phyloP scores from a whole-genome alignment of 768 basidiomycete species.

The Daedaleopsis nitida region DNA sequence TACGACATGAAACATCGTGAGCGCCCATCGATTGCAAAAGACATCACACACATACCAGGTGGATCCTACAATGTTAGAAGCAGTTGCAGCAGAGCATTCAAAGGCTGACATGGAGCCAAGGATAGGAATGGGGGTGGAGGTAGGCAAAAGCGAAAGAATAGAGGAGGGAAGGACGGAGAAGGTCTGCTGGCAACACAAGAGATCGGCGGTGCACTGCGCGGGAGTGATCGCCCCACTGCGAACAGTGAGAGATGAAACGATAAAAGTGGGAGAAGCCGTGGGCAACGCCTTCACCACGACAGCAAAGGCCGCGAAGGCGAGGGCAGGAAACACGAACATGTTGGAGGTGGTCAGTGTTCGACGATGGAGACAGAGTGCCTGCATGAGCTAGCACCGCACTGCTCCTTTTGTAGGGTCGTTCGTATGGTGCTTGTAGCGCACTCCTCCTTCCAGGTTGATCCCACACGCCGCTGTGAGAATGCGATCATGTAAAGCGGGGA shows the following conservation, averaged over 20 bases:
- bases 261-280: not conserved
- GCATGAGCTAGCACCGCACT: not conserved
- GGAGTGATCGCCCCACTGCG: not conserved
- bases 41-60: too few relatives aligned
- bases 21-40: too few relatives aligned
- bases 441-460: too few relatives aligned
- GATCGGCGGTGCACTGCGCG: not conserved
- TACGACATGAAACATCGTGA: too few relatives aligned
- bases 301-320: not conserved
- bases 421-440: not conserved
- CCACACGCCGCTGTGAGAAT: too few relatives aligned
- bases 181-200: conserved; percentile 4
- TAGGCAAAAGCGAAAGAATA: conserved; percentile 1
- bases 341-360: not conserved
- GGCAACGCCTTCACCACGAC: not conserved
- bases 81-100: not conserved
- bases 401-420: not conserved
- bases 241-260: not conserved
- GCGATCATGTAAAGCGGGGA: too few relatives aligned
- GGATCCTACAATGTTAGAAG: not conserved
- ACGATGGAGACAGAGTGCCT: not conserved
- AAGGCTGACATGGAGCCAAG: conserved; percentile 9
- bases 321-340: not conserved
- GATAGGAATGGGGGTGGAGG: conserved; percentile 8
- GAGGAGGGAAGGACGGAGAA: conserved; percentile 6